These are phyloP conservation scores for Sporothrix phasma DNA, from an alignment of 2,329 filamentous ascomycete genomes.

Conservation along the genomic window DNA sequence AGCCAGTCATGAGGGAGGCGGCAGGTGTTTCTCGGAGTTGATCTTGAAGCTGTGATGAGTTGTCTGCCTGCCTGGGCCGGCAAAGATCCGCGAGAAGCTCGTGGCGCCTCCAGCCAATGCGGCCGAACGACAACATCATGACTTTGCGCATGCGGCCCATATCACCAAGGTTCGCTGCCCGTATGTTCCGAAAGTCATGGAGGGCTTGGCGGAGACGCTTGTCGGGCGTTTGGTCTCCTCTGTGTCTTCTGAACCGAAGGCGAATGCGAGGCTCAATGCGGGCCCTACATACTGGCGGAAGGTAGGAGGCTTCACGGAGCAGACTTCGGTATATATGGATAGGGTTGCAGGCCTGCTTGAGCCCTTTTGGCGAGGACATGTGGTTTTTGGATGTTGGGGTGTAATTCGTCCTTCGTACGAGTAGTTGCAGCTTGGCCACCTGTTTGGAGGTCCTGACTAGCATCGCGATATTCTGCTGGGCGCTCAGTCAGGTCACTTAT, in stretches of 20 bases:
- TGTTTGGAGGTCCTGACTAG: not conserved
- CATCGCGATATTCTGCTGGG: no score
- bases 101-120: slow-evolving; percentile 41
- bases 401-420: not conserved
- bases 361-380: not conserved
- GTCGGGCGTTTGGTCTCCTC: slow-evolving; percentile 19
- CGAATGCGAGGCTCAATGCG: slow-evolving; percentile 36
- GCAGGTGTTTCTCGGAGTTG: not conserved
- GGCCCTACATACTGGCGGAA: slow-evolving; percentile 41
- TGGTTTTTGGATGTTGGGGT: not conserved
- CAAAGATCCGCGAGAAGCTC: slow-evolving; percentile 34
- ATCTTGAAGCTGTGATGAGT: slow-evolving; percentile 33
- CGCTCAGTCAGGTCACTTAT: not conserved
- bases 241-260: slow-evolving; percentile 36
- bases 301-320: slow-evolving; percentile 51
- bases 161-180: slow-evolving; percentile 45
- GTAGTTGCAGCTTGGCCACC: not conserved
- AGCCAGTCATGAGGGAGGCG: slow-evolving; percentile 31
- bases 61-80: slow-evolving; percentile 27
- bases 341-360: slow-evolving; percentile 20
- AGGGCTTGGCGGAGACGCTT: slow-evolving; percentile 33
- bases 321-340: slow-evolving; percentile 48
- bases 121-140: slow-evolving; percentile 42
- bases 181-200: slow-evolving; percentile 37
- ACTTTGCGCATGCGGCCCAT: slow-evolving; percentile 37